phyloP scores from a whole-genome alignment of 192 early-diverging fungal species.

The Chytriomyces confervae region DNA sequence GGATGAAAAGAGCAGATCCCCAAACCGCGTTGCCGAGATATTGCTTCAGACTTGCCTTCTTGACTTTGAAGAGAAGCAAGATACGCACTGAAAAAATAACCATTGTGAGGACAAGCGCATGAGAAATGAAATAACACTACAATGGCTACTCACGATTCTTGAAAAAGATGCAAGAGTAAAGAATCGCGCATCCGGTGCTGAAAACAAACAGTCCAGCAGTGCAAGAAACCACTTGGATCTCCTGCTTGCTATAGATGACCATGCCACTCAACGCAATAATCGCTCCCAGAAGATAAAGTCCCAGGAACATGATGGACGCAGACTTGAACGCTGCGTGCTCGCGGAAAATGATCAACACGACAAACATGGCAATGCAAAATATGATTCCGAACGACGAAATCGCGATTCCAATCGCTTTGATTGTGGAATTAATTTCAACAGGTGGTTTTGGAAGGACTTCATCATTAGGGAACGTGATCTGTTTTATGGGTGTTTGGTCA shows the following conservation, averaged over 20 bases:
- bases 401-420: constrained; percentile 4
- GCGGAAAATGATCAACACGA: not conserved
- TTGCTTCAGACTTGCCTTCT: not conserved
- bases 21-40: not conserved
- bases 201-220: constrained; percentile 23
- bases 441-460: constrained; percentile 7
- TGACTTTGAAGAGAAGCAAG: constrained; percentile 3
- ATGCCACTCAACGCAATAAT: constrained; percentile 5
- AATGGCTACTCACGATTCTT: constrained; percentile 22
- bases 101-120: not conserved
- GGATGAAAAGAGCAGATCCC: not conserved
- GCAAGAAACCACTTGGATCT: constrained; percentile 7
- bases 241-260: constrained; percentile 16
- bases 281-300: constrained; percentile 13
- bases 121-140: not conserved
- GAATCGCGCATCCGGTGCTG: constrained; percentile 7
- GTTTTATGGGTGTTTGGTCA: not conserved
- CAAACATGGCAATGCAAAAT: not conserved
- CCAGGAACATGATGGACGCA: constrained; percentile 20
- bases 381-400: constrained; percentile 10
- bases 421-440: constrained; percentile 3
- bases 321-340: constrained; percentile 22
- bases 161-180: constrained; percentile 25
- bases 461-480: not conserved
- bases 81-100: not conserved